phyloP scores from a whole-genome alignment of 257 asterid genomes.

The Dorcoceras hygrometricum region DNA sequence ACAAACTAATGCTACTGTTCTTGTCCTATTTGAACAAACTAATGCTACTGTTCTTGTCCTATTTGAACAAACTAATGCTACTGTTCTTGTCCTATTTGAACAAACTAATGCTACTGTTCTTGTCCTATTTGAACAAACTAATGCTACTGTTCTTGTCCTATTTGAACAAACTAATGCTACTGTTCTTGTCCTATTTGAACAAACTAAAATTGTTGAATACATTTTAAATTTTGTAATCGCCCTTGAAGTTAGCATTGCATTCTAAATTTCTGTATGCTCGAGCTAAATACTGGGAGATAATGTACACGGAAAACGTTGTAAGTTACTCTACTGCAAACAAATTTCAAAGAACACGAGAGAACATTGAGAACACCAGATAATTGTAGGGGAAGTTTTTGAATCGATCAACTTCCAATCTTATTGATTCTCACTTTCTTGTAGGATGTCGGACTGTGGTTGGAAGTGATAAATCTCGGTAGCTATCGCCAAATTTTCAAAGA shows the following conservation, averaged over 20 bases:
- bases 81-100: not conserved
- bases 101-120: not conserved
- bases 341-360: constrained; percentile 20
- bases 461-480: constrained; percentile 90
- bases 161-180: too few species aligned
- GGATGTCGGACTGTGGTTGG: constrained; percentile 99
- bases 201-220: not conserved
- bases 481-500: constrained; percentile 83
- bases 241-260: not conserved
- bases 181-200: too few species aligned
- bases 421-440: constrained; percentile 29
- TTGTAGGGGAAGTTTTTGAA: constrained; percentile 13
- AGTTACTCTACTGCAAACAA: constrained; percentile 8
- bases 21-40: not conserved
- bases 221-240: not conserved
- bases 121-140: too few species aligned
- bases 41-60: not conserved
- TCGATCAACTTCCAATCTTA: constrained; percentile 14
- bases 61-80: too few species aligned
- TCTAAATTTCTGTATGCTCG: not conserved
- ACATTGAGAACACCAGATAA: constrained; percentile 2
- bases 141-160: not conserved
- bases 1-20: not conserved
- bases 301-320: not conserved
- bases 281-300: not conserved